Evolutionary conservation across 1,139 yeast species (phyloP).

Genomic region (Debaryomyces subglobosus): DNA sequence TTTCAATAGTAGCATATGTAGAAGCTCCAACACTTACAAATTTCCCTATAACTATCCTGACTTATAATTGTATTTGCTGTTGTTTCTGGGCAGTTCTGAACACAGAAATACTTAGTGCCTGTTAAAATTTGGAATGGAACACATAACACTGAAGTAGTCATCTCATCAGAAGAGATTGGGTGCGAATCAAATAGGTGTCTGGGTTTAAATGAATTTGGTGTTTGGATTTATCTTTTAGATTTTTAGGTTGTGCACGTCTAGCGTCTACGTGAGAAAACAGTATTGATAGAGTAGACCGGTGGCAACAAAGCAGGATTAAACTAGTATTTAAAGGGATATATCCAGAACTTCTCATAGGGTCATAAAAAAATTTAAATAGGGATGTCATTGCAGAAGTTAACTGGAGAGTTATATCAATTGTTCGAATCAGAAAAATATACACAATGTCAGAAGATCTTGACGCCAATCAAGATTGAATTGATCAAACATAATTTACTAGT

Average conservation of each 20-base stretch:
- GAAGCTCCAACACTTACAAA: neutral
- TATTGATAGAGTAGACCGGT: neutral
- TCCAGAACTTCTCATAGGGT: neutral
- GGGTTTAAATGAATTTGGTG: neutral
- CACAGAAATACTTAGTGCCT: neutral
- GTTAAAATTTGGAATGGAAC: neutral
- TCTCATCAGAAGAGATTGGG: neutral
- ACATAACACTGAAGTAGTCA: neutral
- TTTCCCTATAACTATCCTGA: neutral
- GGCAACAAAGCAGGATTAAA: neutral
- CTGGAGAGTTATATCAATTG: conserved; percentile 66
- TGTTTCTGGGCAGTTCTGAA: neutral
- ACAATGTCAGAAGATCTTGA: conserved; percentile 62
- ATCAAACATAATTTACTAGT: conserved; percentile 77
- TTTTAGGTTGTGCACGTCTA: neutral
- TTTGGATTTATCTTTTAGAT: neutral
- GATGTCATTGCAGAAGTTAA: conserved; percentile 55
- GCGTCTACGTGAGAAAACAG: neutral
- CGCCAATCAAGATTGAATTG: conserved; percentile 75
- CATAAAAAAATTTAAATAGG: neutral
- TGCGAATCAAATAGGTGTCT: neutral
- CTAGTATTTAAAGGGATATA: neutral
- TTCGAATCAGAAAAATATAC: conserved; percentile 65
- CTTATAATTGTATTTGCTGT: no score
- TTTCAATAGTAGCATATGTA: neutral